Evolutionary conservation across 305 asterid genomes (phyloP).

Genomic region (Fraxinus sp.): DNA sequence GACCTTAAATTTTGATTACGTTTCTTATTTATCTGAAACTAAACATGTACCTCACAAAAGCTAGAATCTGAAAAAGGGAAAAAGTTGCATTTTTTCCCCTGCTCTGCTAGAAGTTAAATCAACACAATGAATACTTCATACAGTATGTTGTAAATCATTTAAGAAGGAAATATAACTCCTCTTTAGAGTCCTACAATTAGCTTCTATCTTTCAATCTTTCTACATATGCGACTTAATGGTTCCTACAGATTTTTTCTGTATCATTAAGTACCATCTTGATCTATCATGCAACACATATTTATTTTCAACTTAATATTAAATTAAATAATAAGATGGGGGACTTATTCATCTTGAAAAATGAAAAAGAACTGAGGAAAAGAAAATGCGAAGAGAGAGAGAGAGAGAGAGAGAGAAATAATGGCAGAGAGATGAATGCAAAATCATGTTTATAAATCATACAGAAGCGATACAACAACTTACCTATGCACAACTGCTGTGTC

Average conservation of each 20-base stretch:
- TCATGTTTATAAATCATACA: background rate
- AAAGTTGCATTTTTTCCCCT: background rate
- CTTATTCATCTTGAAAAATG: background rate
- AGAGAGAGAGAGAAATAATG: background rate
- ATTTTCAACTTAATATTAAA: background rate
- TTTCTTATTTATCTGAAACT: background rate
- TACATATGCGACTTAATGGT: background rate
- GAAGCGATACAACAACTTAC: constrained; percentile 35
- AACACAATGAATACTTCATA: background rate
- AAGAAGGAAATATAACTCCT: background rate
- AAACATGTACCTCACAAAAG: background rate
- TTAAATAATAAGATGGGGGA: background rate
- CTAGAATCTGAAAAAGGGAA: background rate
- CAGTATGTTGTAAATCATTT: background rate
- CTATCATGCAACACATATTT: background rate
- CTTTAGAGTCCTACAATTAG: background rate
- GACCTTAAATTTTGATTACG: background rate
- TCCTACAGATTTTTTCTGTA: background rate
- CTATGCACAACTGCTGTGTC: constrained; percentile 80
- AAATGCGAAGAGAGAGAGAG: background rate
- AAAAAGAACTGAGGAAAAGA: background rate
- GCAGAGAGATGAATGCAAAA: constrained; percentile 3
- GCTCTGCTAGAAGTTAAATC: background rate
- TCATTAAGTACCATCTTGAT: background rate
- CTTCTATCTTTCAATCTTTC: background rate